Conservation (phyloP, 2,329 filamentous ascomycete species). For the Pseudomassariella vexata region DNA sequence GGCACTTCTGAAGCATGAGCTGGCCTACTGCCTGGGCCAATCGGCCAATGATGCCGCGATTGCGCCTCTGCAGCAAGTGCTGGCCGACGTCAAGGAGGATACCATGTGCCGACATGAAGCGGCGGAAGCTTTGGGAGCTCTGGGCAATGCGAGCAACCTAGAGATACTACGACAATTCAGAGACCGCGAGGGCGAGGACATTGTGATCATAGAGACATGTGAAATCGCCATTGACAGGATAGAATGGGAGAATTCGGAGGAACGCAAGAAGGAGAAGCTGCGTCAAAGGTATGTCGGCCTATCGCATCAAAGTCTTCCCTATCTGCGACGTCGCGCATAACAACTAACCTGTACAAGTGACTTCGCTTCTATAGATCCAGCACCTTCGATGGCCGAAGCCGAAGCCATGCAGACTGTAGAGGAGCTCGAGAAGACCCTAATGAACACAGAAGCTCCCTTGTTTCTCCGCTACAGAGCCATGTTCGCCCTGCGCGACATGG, state of each 20-base stretch:
- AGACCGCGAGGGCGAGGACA: conserved; percentile 69
- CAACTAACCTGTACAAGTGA: conserved; percentile 54
- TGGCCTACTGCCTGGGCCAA: conserved; percentile 95
- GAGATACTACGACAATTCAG: conserved; percentile 67
- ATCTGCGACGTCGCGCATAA: background rate
- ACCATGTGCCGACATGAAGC: conserved; percentile 95
- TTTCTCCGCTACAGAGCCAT: conserved; percentile 96
- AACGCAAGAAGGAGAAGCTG: conserved; percentile 68
- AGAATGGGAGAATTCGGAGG: conserved; percentile 80
- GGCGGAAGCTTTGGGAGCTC: conserved; percentile 85
- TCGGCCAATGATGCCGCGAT: conserved; percentile 72
- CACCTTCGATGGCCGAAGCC: conserved; percentile 76
- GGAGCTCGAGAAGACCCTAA: conserved; percentile 68
- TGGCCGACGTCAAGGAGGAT: conserved; percentile 78
- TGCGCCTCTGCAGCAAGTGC: conserved; percentile 64
- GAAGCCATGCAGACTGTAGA: conserved; percentile 64
- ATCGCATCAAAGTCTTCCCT: background rate
- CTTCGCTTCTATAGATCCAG: conserved; percentile 92
- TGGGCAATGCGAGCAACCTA: conserved; percentile 71
- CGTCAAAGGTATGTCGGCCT: conserved; percentile 62
- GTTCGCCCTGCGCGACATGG: conserved; percentile 93
- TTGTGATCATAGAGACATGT: conserved; percentile 88
- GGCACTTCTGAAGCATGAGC: conserved; percentile 88
- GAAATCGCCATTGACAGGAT: conserved; percentile 95
- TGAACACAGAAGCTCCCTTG: conserved; percentile 73